Base-by-base conservation (phyloP, 2,329 filamentous ascomycete genomes). In the Colletotrichum camelliae region DNA sequence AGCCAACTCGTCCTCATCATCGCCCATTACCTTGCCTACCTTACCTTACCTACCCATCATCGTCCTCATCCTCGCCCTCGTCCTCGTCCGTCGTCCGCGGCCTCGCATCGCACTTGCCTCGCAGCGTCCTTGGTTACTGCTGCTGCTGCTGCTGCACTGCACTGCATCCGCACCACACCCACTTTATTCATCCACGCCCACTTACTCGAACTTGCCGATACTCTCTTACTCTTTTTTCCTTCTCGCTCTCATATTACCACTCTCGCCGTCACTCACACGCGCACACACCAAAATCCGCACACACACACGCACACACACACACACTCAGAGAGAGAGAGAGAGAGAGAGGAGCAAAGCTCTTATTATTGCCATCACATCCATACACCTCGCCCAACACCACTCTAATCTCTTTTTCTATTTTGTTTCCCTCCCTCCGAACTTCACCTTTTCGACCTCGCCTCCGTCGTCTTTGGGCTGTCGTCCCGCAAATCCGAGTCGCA, bases 171-270 rank as follows among this genome's bases (percentile, higher is more conserved):
- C 70, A 74, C 75, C 69, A 60, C 72, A 68, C 66, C 70, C 73
- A 70, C 70, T 72, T 72, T 73, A 67, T 70, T 77, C 43, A 52
- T 58, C 71, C 73, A 72, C 55, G 64, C 57, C 60, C 70, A 69
- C 74, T 70, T 64, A 21, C 60, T 68, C n/a, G 12, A 16, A 68
- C 52, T 68, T 68, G 16, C 33, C 66, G 16, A 21, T 35, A 43
- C 35, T 64, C 61, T 62, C 33, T 68, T 48, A 35, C 43, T 73
- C 57, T 73, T 27, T 35, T 48, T 7, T n/a, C 39, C 39, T 48
- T n/a, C 18, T n/a, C 39, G 39, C 39, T 9, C 39, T 12, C 39
- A 48, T 12, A 48, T 48, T n/a, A 48, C 39, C 33, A 55, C 57
- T 62, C 43, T 62, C 52, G 43, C 18, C 31, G 61, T 72, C 68